Evolutionary conservation across 1,139 yeast species (phyloP), one percentile per base, ranked within the genome.

Genomic region (Geotrichum klebahnii): DNA sequence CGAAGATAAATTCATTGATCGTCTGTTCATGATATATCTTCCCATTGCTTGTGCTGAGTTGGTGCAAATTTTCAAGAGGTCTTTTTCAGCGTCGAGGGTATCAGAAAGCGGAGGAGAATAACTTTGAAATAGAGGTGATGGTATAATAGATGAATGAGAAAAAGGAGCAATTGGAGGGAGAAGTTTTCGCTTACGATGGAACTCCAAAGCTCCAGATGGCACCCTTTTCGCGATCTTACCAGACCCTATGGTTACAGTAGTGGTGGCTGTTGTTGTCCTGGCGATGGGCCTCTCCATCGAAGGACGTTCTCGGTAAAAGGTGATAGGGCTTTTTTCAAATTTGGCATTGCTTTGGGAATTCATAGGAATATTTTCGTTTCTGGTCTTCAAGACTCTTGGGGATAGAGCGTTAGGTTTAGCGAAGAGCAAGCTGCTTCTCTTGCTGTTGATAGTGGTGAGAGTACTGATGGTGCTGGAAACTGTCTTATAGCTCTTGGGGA

Each of bases 41-140:
- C 47, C 47, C 47, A 44, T 35, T 3, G 37, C 42, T 28, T 36
- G 47, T 3, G 51, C 51, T 1, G 51, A 48, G 12, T 23, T 16
- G 3, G 51, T n/a, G 17, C 51, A 42, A 9, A 22, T 22, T 19
- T 31, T 32, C 14, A 48, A 23, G 14, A 48, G 32, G 3, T 44
- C 42, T 3, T 26, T 31, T 34, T 43, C 40, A 40, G 26, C 16
- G n/a, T 38, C 19, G 22, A 24, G 9, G 35, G 2, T 14, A 2
- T 38, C 17, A 16, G 19, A 5, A 24, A 10, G 3, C 3, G 22
- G 5, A 16, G 31, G 23, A n/a, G 31, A 14, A 3, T 22, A 29
- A 5, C 31, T n/a, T 20, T 19, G 40, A 19, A 29, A 23, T 5
- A 14, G 33, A 38, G 22, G 20, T 3, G 31, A 14, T 3, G 42